Percentiles rank a stretch among this genome's conserved stretches.
These are phyloP conservation scores for Alloteropsis angusta DNA, from an alignment of 202 grass and related monocot genomes.

Conservation along the genomic window DNA sequence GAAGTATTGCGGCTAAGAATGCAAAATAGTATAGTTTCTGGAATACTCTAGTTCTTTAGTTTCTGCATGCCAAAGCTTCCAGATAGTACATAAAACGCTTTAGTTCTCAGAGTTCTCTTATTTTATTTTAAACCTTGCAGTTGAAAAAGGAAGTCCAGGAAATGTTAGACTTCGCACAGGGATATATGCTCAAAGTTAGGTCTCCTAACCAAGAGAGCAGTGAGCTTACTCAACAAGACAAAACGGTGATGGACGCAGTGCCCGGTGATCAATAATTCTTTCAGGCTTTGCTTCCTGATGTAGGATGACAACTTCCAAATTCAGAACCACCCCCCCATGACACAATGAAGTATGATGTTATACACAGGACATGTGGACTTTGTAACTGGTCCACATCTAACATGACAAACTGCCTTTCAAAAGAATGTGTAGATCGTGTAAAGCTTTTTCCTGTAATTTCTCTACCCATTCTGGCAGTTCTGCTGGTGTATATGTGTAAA, in stretches of 20 bases:
- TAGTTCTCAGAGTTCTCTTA: background rate
- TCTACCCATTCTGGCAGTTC: background rate
- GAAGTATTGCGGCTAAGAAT: background rate
- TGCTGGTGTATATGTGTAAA: conserved; percentile 21
- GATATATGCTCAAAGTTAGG: conserved; percentile 39
- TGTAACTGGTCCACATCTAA: conserved; percentile 7
- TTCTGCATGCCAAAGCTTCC: background rate
- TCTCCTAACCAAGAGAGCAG: conserved; percentile 25
- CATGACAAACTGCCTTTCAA: conserved; percentile 4
- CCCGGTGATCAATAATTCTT: conserved; percentile 32
- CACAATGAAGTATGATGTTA: conserved; percentile 10
- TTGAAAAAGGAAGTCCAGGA: conserved; percentile 72
- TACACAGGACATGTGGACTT: conserved; percentile 12
- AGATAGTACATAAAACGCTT: background rate
- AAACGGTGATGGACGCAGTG: background rate
- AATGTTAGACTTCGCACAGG: conserved; percentile 61
- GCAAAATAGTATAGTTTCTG: background rate
- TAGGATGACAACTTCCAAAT: background rate
- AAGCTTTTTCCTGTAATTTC: background rate
- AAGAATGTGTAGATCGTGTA: conserved; percentile 2
- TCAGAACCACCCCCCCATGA: background rate
- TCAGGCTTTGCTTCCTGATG: background rate
- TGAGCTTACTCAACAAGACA: conserved; percentile 11
- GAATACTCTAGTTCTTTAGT: background rate
- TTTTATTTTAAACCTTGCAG: conserved; percentile 37